phyloP scores from a whole-genome alignment of 306 rosid genomes.

The Acacia confusa region DNA sequence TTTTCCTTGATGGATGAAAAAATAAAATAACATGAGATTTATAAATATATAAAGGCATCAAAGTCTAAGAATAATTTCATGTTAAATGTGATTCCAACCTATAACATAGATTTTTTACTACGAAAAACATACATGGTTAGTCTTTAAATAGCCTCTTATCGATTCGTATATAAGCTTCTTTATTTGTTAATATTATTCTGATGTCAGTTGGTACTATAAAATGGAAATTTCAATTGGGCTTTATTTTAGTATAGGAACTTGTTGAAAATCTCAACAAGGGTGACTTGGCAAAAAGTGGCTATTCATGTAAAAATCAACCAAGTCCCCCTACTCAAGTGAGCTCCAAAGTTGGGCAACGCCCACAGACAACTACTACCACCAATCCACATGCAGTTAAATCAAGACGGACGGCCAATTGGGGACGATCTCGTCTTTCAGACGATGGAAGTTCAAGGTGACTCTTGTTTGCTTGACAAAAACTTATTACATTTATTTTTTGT shows the following conservation, averaged over 20 bases:
- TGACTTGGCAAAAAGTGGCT: slow-evolving; percentile 63
- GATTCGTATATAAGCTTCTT: no score
- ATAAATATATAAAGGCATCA: no score
- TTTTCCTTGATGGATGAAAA: no score
- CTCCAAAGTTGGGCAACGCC: slow-evolving; percentile 35
- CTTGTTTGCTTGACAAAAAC: neutral
- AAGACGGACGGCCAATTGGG: slow-evolving; percentile 95
- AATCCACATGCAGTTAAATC: slow-evolving; percentile 75
- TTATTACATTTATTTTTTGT: neutral
- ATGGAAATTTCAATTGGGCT: neutral
- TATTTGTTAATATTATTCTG: neutral
- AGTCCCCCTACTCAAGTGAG: slow-evolving; percentile 19
- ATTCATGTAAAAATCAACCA: slow-evolving; percentile 70
- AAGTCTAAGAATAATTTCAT: no score
- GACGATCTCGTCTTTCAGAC: slow-evolving; percentile 57
- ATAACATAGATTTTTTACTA: no score
- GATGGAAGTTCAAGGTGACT: slow-evolving; percentile 86
- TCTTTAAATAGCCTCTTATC: no score
- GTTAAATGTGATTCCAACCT: no score
- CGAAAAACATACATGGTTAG: no score
- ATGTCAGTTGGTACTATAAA: slow-evolving; percentile 12
- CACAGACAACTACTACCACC: slow-evolving; percentile 41
- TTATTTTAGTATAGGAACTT: slow-evolving; percentile 57
- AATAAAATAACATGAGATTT: no score
- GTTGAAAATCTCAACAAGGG: slow-evolving; percentile 70